Percentiles rank a stretch among this genome's conserved stretches.
These are phyloP conservation scores for Saksenaea vasiformis DNA, from an alignment of 371 early-diverging fungal genomes.

Conservation along the genomic window DNA sequence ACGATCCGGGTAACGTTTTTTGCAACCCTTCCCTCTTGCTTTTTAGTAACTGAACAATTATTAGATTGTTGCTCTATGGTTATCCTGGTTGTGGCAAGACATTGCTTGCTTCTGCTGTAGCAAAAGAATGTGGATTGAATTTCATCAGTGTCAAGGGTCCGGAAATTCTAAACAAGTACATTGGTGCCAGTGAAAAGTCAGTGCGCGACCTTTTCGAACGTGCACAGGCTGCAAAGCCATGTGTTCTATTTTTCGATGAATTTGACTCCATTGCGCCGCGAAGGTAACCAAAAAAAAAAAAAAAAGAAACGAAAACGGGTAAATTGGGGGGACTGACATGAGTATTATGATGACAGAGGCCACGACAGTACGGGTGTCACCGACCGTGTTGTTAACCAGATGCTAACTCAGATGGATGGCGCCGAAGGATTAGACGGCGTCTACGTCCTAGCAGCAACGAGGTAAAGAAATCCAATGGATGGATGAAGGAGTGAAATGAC, in stretches of 20 bases:
- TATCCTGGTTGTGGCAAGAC: constrained; percentile 96
- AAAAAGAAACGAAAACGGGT: too few relatives aligned
- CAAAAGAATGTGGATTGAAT: constrained; percentile 89
- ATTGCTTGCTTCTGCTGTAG: constrained; percentile 91
- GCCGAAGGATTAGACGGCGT: constrained; percentile 91
- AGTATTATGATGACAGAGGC: constrained; percentile 53
- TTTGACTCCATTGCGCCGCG: constrained; percentile 95
- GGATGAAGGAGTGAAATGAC: neutral
- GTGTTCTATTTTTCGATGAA: constrained; percentile 95
- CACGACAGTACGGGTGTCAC: constrained; percentile 93
- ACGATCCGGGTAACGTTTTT: constrained; percentile 75
- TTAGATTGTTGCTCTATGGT: constrained; percentile 87
- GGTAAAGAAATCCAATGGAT: constrained; percentile 41
- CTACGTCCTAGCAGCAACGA: constrained; percentile 94
- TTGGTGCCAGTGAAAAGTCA: constrained; percentile 91
- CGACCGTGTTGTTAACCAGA: constrained; percentile 94
- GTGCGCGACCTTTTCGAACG: constrained; percentile 93
- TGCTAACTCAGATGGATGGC: constrained; percentile 97
- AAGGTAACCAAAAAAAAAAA: too few relatives aligned
- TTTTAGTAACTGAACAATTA: neutral
- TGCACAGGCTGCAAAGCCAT: constrained; percentile 90
- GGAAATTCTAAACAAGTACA: constrained; percentile 96
- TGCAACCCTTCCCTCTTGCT: neutral
- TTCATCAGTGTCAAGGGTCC: constrained; percentile 97
- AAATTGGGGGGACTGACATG: neutral